These are phyloP conservation scores for Colletotrichum tamarilloi DNA, from an alignment of 2,329 filamentous ascomycete species.

Conservation along the genomic window DNA sequence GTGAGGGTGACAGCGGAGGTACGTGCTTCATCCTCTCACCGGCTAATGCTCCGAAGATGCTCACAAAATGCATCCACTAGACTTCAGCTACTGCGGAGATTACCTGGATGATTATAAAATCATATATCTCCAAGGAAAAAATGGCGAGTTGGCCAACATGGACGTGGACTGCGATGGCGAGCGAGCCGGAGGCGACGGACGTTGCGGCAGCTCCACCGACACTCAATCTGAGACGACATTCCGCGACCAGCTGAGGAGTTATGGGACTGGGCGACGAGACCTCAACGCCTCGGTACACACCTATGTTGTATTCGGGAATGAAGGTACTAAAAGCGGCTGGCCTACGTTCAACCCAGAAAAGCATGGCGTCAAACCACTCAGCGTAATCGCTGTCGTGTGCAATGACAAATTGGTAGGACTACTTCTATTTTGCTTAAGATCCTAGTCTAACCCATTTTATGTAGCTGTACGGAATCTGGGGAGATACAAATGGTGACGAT, in stretches of 20 bases:
- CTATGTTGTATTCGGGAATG: slow-evolving; percentile 62
- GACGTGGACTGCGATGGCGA: slow-evolving; percentile 69
- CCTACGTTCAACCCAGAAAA: slow-evolving; percentile 49
- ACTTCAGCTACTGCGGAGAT: slow-evolving; percentile 59
- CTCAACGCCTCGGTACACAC: slow-evolving; percentile 58
- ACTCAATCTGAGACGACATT: slow-evolving; percentile 62
- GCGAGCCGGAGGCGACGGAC: slow-evolving; percentile 54
- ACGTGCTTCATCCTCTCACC: slow-evolving; percentile 21
- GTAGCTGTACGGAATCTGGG: slow-evolving; percentile 69
- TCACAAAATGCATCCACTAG: slow-evolving; percentile 35
- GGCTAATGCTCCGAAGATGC: not conserved
- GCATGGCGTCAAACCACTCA: slow-evolving; percentile 55
- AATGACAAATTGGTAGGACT: slow-evolving; percentile 50
- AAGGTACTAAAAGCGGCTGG: slow-evolving; percentile 41
- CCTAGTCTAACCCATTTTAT: not conserved
- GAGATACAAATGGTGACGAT: slow-evolving; percentile 69
- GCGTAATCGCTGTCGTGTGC: slow-evolving; percentile 63
- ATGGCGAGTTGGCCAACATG: slow-evolving; percentile 61
- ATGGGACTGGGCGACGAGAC: slow-evolving; percentile 49
- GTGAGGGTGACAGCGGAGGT: slow-evolving; percentile 50
- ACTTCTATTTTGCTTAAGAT: not conserved
- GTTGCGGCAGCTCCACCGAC: slow-evolving; percentile 56
- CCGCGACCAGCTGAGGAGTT: slow-evolving; percentile 49
- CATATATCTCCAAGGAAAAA: slow-evolving; percentile 60
- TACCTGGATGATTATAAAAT: slow-evolving; percentile 51